Conservation (phyloP, 1,139 yeast genomes). For the Yamadazyma aaseri region DNA sequence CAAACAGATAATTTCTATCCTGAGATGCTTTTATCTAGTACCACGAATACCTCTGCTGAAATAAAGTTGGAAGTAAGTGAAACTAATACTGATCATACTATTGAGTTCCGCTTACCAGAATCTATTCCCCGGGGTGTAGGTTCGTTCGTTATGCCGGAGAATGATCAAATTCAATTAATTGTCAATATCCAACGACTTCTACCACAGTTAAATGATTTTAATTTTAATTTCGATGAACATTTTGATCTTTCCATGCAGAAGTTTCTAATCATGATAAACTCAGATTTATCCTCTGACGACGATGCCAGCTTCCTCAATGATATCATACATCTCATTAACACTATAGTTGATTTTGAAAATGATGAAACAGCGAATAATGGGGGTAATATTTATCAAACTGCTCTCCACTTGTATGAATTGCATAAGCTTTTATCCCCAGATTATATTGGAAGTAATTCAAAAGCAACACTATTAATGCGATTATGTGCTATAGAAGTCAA, state of each 20-base stretch:
- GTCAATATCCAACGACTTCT: slow-evolving; percentile 17
- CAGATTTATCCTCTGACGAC: slow-evolving; percentile 17
- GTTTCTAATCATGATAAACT: slow-evolving; percentile 24
- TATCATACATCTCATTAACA: slow-evolving; percentile 22
- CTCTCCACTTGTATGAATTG: slow-evolving; percentile 21
- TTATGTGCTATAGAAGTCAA: slow-evolving; percentile 20
- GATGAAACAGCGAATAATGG: slow-evolving; percentile 22
- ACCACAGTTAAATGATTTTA: slow-evolving; percentile 32
- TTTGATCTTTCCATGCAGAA: slow-evolving; percentile 24
- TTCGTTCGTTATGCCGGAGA: background rate
- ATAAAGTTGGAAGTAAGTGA: background rate
- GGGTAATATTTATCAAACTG: slow-evolving; percentile 21
- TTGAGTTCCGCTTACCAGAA: background rate
- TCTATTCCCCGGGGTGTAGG: background rate
- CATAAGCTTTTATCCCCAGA: slow-evolving; percentile 19
- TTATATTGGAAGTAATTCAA: background rate
- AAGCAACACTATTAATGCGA: slow-evolving; percentile 29
- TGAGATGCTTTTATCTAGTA: slow-evolving; percentile 3
- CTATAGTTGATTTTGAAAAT: slow-evolving; percentile 31
- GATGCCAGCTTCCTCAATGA: slow-evolving; percentile 25
- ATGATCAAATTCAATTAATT: slow-evolving; percentile 7
- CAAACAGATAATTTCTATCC: slow-evolving; percentile 5
- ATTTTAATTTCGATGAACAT: slow-evolving; percentile 23
- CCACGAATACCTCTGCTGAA: background rate
- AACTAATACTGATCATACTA: background rate